A percentile compares a stretch with the other conserved stretches of the same genome.
Conservation (phyloP, 2,329 filamentous ascomycete species). For the Aspergillus novoparasiticus region DNA sequence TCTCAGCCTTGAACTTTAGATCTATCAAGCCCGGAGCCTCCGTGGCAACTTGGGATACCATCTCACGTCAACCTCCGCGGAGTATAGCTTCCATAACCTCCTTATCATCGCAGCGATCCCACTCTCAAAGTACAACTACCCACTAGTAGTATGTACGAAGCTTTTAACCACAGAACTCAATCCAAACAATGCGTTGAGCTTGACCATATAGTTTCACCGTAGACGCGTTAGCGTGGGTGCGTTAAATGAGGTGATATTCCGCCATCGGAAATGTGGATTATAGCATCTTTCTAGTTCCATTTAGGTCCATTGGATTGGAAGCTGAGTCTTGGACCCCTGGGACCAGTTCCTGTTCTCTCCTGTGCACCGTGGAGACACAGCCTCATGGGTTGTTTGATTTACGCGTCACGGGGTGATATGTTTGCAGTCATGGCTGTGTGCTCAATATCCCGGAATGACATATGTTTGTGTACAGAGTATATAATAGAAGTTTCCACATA, state of each 20-base stretch:
- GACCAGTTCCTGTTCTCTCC: not conserved
- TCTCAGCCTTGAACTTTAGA: not conserved
- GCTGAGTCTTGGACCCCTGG: not conserved
- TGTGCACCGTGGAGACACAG: not conserved
- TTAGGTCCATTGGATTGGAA: not conserved
- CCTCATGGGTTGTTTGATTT: not conserved
- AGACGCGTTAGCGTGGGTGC: not conserved
- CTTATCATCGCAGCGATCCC: not conserved
- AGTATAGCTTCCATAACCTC: not conserved
- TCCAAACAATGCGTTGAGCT: not conserved
- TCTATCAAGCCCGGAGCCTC: not conserved
- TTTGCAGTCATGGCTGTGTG: not conserved
- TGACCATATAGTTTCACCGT: not conserved
- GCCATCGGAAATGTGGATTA: not conserved
- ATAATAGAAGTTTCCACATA: not conserved
- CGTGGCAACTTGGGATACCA: not conserved
- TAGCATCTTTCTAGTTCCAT: not conserved
- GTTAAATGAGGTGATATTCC: constrained; percentile 3
- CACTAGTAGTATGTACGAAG: not conserved
- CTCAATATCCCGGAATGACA: not conserved
- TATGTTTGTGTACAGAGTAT: not conserved
- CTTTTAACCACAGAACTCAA: not conserved
- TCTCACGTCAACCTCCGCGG: not conserved
- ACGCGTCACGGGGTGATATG: not conserved
- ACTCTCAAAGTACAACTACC: not conserved